These are phyloP conservation scores for Boletus speciosus DNA, from an alignment of 768 basidiomycete genomes.

Conservation along the genomic window DNA sequence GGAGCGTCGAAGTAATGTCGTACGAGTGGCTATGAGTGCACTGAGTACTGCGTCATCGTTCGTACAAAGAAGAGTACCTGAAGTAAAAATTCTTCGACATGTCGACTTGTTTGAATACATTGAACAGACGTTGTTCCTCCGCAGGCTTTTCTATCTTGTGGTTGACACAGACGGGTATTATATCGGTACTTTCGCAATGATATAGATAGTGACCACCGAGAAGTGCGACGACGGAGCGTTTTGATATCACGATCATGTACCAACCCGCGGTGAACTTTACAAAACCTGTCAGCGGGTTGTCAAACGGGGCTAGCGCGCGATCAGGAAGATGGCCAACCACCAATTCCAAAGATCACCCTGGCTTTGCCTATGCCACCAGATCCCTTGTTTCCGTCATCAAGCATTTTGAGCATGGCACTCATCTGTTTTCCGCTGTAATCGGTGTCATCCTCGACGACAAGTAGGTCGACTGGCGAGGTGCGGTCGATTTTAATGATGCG, in stretches of 20 bases:
- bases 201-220: slow-evolving; percentile 95
- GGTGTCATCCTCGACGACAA: slow-evolving; percentile 81
- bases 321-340: slow-evolving; percentile 45
- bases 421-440: slow-evolving; percentile 89
- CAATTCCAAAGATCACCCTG: slow-evolving; percentile 78
- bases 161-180: slow-evolving; percentile 70
- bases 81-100: slow-evolving; percentile 99
- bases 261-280: slow-evolving; percentile 92
- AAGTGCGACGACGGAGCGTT: slow-evolving; percentile 88
- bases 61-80: slow-evolving; percentile 47
- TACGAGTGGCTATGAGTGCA: slow-evolving; percentile 74
- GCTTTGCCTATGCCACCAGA: slow-evolving; percentile 84
- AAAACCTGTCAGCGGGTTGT: slow-evolving; percentile 53
- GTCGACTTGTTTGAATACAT: slow-evolving; percentile 93
- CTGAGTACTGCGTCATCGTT: neutral
- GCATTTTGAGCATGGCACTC: slow-evolving; percentile 88
- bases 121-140: slow-evolving; percentile 86
- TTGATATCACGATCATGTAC: slow-evolving; percentile 90
- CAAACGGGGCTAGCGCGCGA: too few relatives aligned
- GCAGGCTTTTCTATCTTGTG: slow-evolving; percentile 84
- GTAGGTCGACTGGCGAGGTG: slow-evolving; percentile 69
- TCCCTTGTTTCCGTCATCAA: slow-evolving; percentile 89
- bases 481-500: slow-evolving; percentile 93
- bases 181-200: slow-evolving; percentile 90
- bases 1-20: slow-evolving; percentile 93